Evolutionary conservation across 2,329 filamentous ascomycete genomes (phyloP).

Genomic region (Cytospora mali): DNA sequence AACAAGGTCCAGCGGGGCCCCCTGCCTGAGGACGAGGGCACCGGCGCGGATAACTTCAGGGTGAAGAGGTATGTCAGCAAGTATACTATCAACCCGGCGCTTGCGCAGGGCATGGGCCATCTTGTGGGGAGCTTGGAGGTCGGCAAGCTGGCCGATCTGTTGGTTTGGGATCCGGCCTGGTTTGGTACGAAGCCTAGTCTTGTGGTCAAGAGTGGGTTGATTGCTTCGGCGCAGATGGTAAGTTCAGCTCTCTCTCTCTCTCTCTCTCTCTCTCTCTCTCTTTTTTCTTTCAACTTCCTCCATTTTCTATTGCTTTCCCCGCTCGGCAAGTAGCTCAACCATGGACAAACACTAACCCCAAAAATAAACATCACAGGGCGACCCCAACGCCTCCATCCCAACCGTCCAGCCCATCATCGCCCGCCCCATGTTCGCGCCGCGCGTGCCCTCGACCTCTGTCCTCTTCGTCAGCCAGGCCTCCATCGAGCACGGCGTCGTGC

Average conservation of each 20-base stretch:
- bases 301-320: too few species aligned
- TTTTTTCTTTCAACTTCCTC: neutral
- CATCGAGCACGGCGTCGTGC: slow-evolving; percentile 66
- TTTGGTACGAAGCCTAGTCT: slow-evolving; percentile 85
- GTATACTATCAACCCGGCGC: slow-evolving; percentile 92
- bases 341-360: too few species aligned
- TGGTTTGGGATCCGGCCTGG: slow-evolving; percentile 81
- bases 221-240: slow-evolving; percentile 83
- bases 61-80: slow-evolving; percentile 94
- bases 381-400: slow-evolving; percentile 82
- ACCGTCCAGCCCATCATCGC: slow-evolving; percentile 83
- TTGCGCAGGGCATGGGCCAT: slow-evolving; percentile 88
- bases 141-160: slow-evolving; percentile 86
- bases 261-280: neutral
- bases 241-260: slow-evolving; percentile 31
- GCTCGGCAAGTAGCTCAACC: too few species aligned
- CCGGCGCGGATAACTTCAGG: slow-evolving; percentile 83
- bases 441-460: slow-evolving; percentile 72
- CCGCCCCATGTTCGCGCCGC: slow-evolving; percentile 81
- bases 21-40: slow-evolving; percentile 76
- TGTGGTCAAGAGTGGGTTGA: slow-evolving; percentile 86
- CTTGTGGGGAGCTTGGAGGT: slow-evolving; percentile 84
- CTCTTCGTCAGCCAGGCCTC: slow-evolving; percentile 81
- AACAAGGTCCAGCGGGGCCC: slow-evolving; percentile 84
- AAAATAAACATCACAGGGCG: slow-evolving; percentile 55